Conservation (phyloP, 2,329 filamentous ascomycete species). For the Aspergillus niger region DNA sequence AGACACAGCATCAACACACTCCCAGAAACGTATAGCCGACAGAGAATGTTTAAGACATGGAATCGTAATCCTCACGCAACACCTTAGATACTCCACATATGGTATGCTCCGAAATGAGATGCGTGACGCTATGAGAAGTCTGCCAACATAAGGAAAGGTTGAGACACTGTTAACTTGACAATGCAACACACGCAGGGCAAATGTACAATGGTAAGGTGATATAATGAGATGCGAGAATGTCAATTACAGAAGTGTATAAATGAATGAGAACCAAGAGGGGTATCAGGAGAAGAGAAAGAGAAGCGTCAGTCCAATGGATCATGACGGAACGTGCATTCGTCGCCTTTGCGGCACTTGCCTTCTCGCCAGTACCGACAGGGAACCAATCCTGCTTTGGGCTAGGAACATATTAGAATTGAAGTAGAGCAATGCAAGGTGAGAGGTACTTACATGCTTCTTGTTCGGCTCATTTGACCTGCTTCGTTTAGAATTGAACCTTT, state of each 20-base stretch:
- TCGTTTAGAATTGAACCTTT: conserved; percentile 38
- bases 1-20: not conserved
- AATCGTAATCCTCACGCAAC: conserved; percentile 10
- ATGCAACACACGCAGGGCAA: conserved; percentile 1
- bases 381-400: conserved; percentile 48
- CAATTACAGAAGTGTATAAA: conserved; percentile 12
- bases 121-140: not conserved
- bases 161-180: not conserved
- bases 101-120: conserved; percentile 8
- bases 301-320: conserved; percentile 31
- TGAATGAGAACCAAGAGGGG: conserved; percentile 13
- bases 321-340: conserved; percentile 54
- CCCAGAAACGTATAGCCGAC: not conserved
- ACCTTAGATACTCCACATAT: conserved; percentile 9
- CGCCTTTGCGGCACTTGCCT: conserved; percentile 57
- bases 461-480: conserved; percentile 35
- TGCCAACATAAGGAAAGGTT: not conserved
- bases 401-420: conserved; percentile 18
- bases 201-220: not conserved
- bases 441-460: conserved; percentile 41
- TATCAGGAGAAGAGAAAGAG: conserved; percentile 19
- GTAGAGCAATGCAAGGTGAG: not conserved
- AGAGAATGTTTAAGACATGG: not conserved
- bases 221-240: conserved; percentile 1
- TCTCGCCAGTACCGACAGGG: conserved; percentile 57